Conservation (phyloP, 306 rosid genomes). For the Vigna angularis region DNA sequence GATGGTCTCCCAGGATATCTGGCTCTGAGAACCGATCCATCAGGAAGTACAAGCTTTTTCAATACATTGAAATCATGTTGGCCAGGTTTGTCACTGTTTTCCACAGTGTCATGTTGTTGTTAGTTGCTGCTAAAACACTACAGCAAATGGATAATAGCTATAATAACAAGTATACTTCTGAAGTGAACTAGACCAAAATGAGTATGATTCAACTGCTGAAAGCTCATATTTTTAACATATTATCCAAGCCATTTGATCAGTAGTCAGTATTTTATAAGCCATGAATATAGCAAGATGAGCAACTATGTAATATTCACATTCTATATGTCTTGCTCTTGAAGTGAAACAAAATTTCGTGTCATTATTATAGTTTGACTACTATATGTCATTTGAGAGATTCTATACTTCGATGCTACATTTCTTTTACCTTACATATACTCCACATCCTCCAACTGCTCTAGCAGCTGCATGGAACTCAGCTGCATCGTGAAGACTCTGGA, state of each 20-base stretch:
- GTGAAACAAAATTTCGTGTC: conserved; percentile 19
- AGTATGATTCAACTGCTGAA: not conserved
- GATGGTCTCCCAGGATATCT: conserved; percentile 29
- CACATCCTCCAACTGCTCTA: conserved; percentile 39
- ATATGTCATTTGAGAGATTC: not conserved
- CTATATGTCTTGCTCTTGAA: not conserved
- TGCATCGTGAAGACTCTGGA: conserved; percentile 38
- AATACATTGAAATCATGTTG: conserved; percentile 32
- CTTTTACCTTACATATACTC: conserved; percentile 17
- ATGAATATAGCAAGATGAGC: not conserved
- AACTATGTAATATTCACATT: not conserved
- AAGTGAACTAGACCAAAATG: not conserved
- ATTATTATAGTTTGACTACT: not conserved
- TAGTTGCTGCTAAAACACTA: conserved; percentile 30
- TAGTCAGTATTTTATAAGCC: not conserved
- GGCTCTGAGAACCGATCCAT: conserved; percentile 36
- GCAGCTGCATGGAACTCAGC: conserved; percentile 37
- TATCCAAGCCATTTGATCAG: conserved; percentile 2
- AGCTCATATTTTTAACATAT: not conserved
- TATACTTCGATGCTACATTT: not conserved
- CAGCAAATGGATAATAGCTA: not conserved
- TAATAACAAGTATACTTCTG: not conserved
- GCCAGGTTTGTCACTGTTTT: conserved; percentile 34
- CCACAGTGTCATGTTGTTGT: conserved; percentile 18
- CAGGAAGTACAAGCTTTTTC: conserved; percentile 35